Base-by-base conservation (phyloP, 1,284 basidiomycete genomes). In the Athelia psychrophila region DNA sequence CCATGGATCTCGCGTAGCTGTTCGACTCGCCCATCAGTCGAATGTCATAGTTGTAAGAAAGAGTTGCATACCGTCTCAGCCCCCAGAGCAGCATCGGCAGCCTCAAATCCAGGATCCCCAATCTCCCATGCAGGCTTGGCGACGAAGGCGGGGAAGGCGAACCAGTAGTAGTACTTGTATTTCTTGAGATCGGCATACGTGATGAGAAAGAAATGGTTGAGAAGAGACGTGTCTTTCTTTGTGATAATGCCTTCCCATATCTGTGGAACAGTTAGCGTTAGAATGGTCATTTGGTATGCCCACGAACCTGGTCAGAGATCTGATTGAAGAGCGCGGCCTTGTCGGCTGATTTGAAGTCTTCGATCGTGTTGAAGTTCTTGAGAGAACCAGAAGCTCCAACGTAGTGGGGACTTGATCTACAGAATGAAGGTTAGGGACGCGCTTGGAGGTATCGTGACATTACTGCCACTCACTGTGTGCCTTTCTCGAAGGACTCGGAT, bases 81-180 rank as follows among this genome's bases (percentile, higher is more conserved):
- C 0, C 57, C 64, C 36, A 78, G 65, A 32, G 60, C 62, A 4
- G 72, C 69, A 2, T 69, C 66, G 1, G 80, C 84, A 38, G 58
- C 52, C 44, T 64, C 67, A 86, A 86, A 87, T 4, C 78, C 78
- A 3, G 75, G 69, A 16, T 75, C 76, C 36, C 75, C 71, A 52
- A 93, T 80, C 70, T 93, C 84, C 94, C 94, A 97, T 1, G 85
- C 81, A 3, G 94, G 93, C 59, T 91, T 92, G 15, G 90, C 78
- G 0, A 89, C 83, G 52, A 98, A 84, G 0, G 94, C 93, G 0
- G 97, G 97, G 68, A 98, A 97, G 0, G 91, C 91, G 62, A 98
- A 98, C 95, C 96, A 98, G 71, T 99, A 98, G 66, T 90, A 95
- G 68, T 93, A 98, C 57, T 89, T 90, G 76, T 96, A 98, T 70